Percentiles rank a stretch among this genome's conserved stretches.
Conservation (phyloP, 2,329 filamentous ascomycete genomes). For the Arthrobotrys pseudoclavata region DNA sequence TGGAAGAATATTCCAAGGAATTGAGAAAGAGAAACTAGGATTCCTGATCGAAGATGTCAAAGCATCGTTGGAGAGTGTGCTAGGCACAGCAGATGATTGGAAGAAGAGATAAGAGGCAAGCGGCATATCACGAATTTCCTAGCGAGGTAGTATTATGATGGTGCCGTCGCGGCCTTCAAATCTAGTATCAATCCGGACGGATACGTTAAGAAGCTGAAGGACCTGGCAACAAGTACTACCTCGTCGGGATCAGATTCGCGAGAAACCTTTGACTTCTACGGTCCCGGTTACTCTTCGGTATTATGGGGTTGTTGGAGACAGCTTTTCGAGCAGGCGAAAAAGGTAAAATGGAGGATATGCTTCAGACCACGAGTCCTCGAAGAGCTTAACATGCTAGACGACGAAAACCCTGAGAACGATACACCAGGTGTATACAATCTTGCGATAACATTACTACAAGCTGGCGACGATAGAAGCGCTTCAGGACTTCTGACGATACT, state of each 20-base stretch:
- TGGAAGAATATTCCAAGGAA: neutral
- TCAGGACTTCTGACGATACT: constrained; percentile 3
- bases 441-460: constrained; percentile 5
- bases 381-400: constrained; percentile 9
- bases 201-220: constrained; percentile 9
- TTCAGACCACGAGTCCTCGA: constrained; percentile 10
- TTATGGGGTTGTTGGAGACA: constrained; percentile 8
- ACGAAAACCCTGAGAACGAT: constrained; percentile 16
- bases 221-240: neutral
- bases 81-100: neutral
- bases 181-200: neutral
- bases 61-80: neutral
- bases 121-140: constrained; percentile 8
- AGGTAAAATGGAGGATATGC: constrained; percentile 20
- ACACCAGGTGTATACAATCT: constrained; percentile 6
- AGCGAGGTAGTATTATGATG: constrained; percentile 7
- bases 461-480: constrained; percentile 4
- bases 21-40: constrained; percentile 3
- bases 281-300: constrained; percentile 5
- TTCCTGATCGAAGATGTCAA: constrained; percentile 10
- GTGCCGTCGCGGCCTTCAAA: constrained; percentile 3
- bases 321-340: constrained; percentile 10
- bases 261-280: constrained; percentile 16
- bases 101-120: constrained; percentile 16
- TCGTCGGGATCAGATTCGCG: neutral